phyloP scores from a whole-genome alignment of 345 rosid species.

The Diplotaxis tenuifolia region DNA sequence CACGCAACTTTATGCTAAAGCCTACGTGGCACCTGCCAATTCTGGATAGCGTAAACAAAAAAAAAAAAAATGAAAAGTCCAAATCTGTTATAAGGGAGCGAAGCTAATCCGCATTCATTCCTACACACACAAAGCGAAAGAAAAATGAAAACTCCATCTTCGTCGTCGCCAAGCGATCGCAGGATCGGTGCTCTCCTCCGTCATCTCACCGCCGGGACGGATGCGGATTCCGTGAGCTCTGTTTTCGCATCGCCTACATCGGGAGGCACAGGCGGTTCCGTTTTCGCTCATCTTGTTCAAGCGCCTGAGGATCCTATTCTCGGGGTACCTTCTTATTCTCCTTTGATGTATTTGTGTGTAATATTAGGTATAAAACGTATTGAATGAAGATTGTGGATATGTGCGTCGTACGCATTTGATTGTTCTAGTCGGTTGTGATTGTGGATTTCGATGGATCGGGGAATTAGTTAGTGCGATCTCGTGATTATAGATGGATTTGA shows the following conservation, averaged over 20 bases:
- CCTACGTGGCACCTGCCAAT: constrained; percentile 27
- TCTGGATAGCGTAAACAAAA: not conserved
- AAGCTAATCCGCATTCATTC: not conserved
- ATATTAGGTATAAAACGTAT: not conserved
- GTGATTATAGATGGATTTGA: not conserved
- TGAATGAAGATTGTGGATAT: not conserved
- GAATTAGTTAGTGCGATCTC: not conserved
- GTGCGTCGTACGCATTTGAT: not conserved
- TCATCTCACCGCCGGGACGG: constrained; percentile 35
- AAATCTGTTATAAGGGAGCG: not conserved
- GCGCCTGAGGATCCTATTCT: constrained; percentile 94
- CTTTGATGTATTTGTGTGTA: not conserved
- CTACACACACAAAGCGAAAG: not conserved
- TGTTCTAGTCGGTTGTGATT: not conserved
- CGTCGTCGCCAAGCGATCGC: constrained; percentile 45
- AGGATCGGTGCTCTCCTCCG: constrained; percentile 48
- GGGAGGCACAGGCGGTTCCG: constrained; percentile 49
- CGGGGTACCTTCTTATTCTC: constrained; percentile 46
- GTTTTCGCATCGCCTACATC: constrained; percentile 47
- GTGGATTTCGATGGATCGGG: constrained; percentile 1
- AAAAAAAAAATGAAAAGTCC: not conserved
- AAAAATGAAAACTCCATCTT: constrained; percentile 29
- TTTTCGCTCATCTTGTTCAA: constrained; percentile 68
- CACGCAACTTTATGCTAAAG: constrained; percentile 35
- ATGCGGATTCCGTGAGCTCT: constrained; percentile 24